Evolutionary conservation across 805 yeast species (phyloP).

Genomic region (Candida germanica): DNA sequence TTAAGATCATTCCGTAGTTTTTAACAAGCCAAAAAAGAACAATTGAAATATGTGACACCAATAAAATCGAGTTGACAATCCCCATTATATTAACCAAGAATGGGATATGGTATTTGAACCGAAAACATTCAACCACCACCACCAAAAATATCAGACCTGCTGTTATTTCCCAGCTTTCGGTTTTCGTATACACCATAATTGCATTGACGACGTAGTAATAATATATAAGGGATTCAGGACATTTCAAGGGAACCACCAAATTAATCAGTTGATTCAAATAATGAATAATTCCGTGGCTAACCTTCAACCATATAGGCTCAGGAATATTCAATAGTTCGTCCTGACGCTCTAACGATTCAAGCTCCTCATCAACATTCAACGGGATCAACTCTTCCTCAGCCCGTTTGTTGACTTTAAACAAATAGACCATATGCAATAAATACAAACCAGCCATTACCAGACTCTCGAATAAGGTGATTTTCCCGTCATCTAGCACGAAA

Average conservation of each 20-base stretch:
- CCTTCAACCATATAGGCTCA: not conserved
- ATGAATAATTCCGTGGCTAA: constrained; percentile 3
- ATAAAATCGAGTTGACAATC: constrained; percentile 21
- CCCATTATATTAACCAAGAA: constrained; percentile 16
- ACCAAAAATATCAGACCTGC: not conserved
- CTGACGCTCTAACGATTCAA: constrained; percentile 7
- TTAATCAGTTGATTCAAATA: not conserved
- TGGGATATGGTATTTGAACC: constrained; percentile 4
- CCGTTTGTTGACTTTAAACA: constrained; percentile 16
- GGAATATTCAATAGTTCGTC: not conserved
- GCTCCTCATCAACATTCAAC: constrained; percentile 12
- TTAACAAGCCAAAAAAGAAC: constrained; percentile 30
- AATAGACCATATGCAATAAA: constrained; percentile 21
- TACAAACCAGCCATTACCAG: constrained; percentile 22
- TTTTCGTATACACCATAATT: constrained; percentile 2
- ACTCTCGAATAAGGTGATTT: constrained; percentile 31
- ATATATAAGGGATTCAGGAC: not conserved
- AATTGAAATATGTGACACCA: constrained; percentile 26
- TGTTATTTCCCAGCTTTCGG: not conserved
- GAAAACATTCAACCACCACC: not conserved
- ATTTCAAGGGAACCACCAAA: constrained; percentile 1
- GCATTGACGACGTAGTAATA: constrained; percentile 2
- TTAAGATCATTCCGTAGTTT: constrained; percentile 43
- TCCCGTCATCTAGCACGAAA: constrained; percentile 31
- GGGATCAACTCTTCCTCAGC: constrained; percentile 7